Base-by-base conservation (phyloP, 768 basidiomycete species). In the Boletales sp. region DNA sequence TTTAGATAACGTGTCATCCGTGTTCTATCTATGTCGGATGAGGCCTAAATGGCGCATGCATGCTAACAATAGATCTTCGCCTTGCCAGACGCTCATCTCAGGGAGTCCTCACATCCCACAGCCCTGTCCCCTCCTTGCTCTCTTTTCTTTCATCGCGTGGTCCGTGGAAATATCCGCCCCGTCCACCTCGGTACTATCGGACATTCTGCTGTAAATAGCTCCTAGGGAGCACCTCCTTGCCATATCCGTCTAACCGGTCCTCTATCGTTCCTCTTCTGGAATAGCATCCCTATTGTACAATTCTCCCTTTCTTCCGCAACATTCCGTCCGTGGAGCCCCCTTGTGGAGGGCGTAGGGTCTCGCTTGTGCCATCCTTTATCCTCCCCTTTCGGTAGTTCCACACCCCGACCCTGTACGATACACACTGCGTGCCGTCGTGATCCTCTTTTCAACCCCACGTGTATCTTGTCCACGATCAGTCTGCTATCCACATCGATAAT, bases 401-500 rank as follows among this genome's bases (percentile, higher is more conserved):
- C 39, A 19, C 24, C 40, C 43, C 43, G 40, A 37, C 34, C 31
- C 15, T 12, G 11, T 27, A 27, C 24, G 13, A 14, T 12, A 34
- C 13, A 32, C 9, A 10, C 34, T 34, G 34, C 13, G 34, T 34
- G 34, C 13, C 34, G 34, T 34, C 34, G 7, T 34, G 34, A 51
- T 62, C 45, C 43, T 48, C 52, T 46, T 43, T 19, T 3, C 15
- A 18, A 5, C 18, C 40, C 5, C 37, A 49, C 50, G 32, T 47
- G 17, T 50, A 45, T 48, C 21, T 35, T 10, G 13, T 43, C 42
- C 45, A 47, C 38, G 37, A 59, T 62, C 44, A 47, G 47, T 30
- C 30, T 17, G 34, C 27, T 24, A 51, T 21, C 55, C 49, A 39
- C 52, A 64, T 64, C 62, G 62, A 63, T 63, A 47, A 50, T 50